Evolutionary conservation across 2,329 filamentous ascomycete species (phyloP).

Genomic region (Beauveria sp.): DNA sequence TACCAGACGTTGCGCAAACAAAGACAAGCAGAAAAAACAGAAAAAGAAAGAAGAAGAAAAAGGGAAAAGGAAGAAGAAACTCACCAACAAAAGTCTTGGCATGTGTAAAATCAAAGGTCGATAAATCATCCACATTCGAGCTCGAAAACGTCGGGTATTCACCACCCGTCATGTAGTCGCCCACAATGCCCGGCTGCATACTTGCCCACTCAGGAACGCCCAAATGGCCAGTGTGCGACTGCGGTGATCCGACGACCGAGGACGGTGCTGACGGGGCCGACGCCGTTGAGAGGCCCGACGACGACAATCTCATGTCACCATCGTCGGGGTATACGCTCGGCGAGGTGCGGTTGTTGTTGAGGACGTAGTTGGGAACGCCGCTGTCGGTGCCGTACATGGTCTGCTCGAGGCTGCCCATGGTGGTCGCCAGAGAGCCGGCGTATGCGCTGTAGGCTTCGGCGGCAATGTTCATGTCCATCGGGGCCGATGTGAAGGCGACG

Average conservation of each 20-base stretch:
- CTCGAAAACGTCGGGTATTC: conserved; percentile 48
- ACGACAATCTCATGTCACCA: conserved; percentile 40
- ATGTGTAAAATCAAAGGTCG: conserved; percentile 39
- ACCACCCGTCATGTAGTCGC: conserved; percentile 43
- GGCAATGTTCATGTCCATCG: conserved; percentile 41
- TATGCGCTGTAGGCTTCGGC: conserved; percentile 36
- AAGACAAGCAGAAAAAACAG: conserved; percentile 25
- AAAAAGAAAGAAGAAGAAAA: not conserved
- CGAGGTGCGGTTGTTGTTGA: conserved; percentile 38
- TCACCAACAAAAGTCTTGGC: conserved; percentile 51
- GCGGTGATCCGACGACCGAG: conserved; percentile 60
- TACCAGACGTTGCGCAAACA: conserved; percentile 23
- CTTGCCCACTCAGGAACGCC: conserved; percentile 56
- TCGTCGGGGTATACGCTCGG: conserved; percentile 45
- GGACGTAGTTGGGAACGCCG: conserved; percentile 31
- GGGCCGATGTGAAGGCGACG: conserved; percentile 31
- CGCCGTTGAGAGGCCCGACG: conserved; percentile 52
- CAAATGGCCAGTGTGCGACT: conserved; percentile 47
- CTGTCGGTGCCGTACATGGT: conserved; percentile 38
- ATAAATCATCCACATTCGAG: conserved; percentile 42
- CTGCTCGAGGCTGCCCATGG: conserved; percentile 34
- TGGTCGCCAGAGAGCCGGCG: conserved; percentile 22
- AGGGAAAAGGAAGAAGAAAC: conserved; percentile 26
- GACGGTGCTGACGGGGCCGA: conserved; percentile 58
- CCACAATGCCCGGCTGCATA: conserved; percentile 56